A percentile compares a stretch with the other conserved stretches of the same genome.
phyloP scores from a whole-genome alignment of 495 filamentous ascomycete genomes.

The Daldinia concentrica region DNA sequence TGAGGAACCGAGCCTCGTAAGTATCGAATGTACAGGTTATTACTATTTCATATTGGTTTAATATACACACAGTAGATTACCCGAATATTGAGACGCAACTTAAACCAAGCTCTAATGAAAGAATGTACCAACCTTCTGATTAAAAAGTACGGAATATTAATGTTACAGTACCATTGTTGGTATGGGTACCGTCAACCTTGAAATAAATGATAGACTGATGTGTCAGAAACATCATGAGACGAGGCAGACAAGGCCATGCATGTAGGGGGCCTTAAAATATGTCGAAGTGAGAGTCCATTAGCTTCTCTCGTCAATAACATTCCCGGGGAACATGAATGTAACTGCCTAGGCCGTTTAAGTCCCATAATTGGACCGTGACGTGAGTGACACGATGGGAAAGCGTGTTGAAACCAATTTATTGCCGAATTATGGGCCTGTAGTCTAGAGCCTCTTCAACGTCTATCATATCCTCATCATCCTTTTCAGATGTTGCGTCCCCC shows the following conservation, averaged over 20 bases:
- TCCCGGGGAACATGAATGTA: background rate
- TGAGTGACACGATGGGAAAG: background rate
- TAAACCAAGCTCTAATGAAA: background rate
- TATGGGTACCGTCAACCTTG: background rate
- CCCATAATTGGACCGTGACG: background rate
- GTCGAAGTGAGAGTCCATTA: background rate
- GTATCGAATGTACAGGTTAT: background rate
- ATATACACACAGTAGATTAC: slow-evolving; percentile 10
- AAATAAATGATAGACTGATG: background rate
- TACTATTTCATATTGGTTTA: background rate
- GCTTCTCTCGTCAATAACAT: background rate
- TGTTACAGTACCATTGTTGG: background rate
- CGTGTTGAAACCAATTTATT: slow-evolving; percentile 6
- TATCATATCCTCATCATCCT: slow-evolving; percentile 42
- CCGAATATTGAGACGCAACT: background rate
- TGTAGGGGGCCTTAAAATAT: background rate
- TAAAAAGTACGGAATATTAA: background rate
- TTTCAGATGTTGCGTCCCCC: slow-evolving; percentile 22
- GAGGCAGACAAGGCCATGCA: background rate
- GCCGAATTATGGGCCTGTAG: slow-evolving; percentile 34
- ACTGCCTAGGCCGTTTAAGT: background rate
- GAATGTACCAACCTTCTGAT: slow-evolving; percentile 27
- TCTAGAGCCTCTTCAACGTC: slow-evolving; percentile 36
- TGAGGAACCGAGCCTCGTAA: background rate
- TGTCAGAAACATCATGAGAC: background rate